These are phyloP conservation scores for Uronychia setigera DNA, from an alignment of 73 alveolate species.

Conservation along the genomic window DNA sequence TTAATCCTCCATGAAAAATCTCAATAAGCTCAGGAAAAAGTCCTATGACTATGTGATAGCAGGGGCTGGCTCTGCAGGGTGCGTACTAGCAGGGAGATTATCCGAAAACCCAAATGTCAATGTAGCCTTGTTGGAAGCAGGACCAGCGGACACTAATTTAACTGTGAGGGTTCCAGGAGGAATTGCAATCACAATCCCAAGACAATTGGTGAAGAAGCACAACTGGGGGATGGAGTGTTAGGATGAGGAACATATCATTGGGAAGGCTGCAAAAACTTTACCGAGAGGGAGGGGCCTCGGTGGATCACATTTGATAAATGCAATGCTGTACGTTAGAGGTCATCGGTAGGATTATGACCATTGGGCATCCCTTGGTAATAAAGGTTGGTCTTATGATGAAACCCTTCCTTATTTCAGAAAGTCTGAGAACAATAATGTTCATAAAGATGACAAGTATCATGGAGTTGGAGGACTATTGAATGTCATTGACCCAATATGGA, in stretches of 20 bases:
- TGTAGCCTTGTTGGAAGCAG: slow-evolving; percentile 22
- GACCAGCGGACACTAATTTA: slow-evolving; percentile 10
- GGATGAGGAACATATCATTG: too few relatives aligned
- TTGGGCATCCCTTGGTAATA: slow-evolving; percentile 27
- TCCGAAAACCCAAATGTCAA: slow-evolving; percentile 22
- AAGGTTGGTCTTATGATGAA: slow-evolving; percentile 38
- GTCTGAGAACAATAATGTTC: slow-evolving; percentile 1
- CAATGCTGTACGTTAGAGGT: slow-evolving; percentile 51
- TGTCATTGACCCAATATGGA: slow-evolving; percentile 7
- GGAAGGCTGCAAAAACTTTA: too few relatives aligned
- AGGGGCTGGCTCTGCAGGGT: slow-evolving; percentile 58
- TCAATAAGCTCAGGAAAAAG: background rate
- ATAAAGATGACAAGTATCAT: background rate
- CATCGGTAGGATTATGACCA: slow-evolving; percentile 24
- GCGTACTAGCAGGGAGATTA: slow-evolving; percentile 35
- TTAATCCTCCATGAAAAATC: too few relatives aligned
- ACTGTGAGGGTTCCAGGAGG: too few relatives aligned
- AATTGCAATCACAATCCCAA: too few relatives aligned
- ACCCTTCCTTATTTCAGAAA: slow-evolving; percentile 30
- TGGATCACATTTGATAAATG: slow-evolving; percentile 30
- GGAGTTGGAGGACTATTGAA: slow-evolving; percentile 33
- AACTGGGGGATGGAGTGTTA: too few relatives aligned
- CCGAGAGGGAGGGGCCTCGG: slow-evolving; percentile 17
- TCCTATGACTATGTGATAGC: slow-evolving; percentile 43
- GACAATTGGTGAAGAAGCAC: too few relatives aligned